Evolutionary conservation across 345 rosid genomes (phyloP), one percentile per base, ranked within the genome.

Genomic region (Firmiana major): DNA sequence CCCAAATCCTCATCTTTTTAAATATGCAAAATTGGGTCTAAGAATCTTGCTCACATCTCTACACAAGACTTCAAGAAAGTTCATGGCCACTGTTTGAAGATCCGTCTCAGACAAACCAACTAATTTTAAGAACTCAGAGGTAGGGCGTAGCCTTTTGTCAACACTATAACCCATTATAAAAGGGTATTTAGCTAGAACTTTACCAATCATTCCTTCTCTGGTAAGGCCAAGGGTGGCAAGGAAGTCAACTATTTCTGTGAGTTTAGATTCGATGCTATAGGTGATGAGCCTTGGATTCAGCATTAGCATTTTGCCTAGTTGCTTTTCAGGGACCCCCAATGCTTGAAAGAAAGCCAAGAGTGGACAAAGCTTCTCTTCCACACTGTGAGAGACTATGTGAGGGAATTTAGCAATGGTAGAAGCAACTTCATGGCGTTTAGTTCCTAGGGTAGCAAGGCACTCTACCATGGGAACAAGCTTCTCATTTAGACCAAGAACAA

Each of bases 271-370:
- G 70, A 92, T 92, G 82, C 92, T 85, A 82, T 92, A 92, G 84
- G 94, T 92, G 79, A 92, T 75, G 3, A 92, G 92, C 86, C 94
- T 86, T 0, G 97, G 97, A 79, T 92, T 90, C 22, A 86, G 86
- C 82, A 92, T 77, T 64, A 90, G 79, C 62, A 92, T 84, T 74
- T 86, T 92, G 48, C 94, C 97, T 48, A 90, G 90, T 34, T 92
- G 94, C 68, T 83, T 86, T 79, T 92, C 93, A 48, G 97, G 83
- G 60, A 92, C 87, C 38, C 94, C 97, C 31, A 87, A 76, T 0
- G 94, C 89, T 79, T 92, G 94, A 72, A 92, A 90, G 87, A 92
- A 92, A 22, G 94, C 97, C 83, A 92, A 83, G 53, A 92, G 92
- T 1, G 97, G 97, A 59, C 94, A 92, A 40, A 92, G 92, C 81